Conservation (phyloP, 192 early-diverging fungal species). For the Coemansia sp. region DNA sequence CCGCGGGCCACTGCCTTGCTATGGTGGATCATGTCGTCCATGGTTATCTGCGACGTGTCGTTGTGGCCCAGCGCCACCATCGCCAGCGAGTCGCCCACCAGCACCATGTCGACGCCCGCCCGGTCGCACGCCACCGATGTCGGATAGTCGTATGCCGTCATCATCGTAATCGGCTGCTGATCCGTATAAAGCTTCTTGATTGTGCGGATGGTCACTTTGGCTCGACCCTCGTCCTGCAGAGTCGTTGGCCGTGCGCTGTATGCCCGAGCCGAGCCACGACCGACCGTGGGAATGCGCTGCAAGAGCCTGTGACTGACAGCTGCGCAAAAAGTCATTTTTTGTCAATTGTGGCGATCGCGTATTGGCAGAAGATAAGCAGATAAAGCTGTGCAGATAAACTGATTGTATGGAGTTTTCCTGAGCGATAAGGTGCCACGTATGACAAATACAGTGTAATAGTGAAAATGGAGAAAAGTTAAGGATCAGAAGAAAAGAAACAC, state of each 20-base stretch:
- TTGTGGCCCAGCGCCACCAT: slow-evolving; percentile 95
- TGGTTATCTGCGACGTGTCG: slow-evolving; percentile 79
- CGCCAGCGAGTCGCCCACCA: slow-evolving; percentile 95
- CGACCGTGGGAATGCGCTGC: slow-evolving; percentile 7
- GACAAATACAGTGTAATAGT: neutral
- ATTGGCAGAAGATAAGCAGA: slow-evolving; percentile 19
- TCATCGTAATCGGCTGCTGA: slow-evolving; percentile 80
- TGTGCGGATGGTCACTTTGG: slow-evolving; percentile 86
- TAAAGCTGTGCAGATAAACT: neutral
- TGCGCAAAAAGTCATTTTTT: slow-evolving; percentile 4
- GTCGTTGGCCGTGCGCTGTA: slow-evolving; percentile 43
- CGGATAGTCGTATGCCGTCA: slow-evolving; percentile 98
- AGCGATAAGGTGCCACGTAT: neutral
- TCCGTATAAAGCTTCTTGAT: slow-evolving; percentile 71
- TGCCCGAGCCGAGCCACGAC: slow-evolving; percentile 12
- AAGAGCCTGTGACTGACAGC: neutral
- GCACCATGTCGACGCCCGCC: slow-evolving; percentile 79
- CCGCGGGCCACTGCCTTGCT: slow-evolving; percentile 86
- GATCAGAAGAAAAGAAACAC: slow-evolving; percentile 1
- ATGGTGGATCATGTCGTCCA: slow-evolving; percentile 98
- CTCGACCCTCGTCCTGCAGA: slow-evolving; percentile 26
- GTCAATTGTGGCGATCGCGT: slow-evolving; percentile 19
- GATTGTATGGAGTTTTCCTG: slow-evolving; percentile 1
- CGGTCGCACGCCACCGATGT: slow-evolving; percentile 80
- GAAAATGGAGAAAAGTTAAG: neutral